Evolutionary conservation across 768 basidiomycete species (phyloP), one percentile per base, ranked within the genome.

Genomic region (Daedaleopsis sinensis): DNA sequence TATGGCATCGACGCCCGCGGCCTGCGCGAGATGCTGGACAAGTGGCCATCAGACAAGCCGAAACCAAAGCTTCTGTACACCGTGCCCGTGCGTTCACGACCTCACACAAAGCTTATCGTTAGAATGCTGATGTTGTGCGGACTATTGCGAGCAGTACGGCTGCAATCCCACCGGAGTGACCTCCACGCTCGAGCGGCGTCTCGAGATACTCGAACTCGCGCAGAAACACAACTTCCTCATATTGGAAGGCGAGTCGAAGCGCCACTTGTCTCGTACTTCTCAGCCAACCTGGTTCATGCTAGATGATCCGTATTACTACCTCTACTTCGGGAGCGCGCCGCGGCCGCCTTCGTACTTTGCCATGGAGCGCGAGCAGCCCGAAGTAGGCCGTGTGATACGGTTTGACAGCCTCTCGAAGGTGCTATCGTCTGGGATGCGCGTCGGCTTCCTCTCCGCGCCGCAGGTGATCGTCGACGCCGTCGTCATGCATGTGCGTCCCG

Each of bases 331-430:
- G 38, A 73, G 78, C 18, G 72, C 73, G 10, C 78, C 85, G 24
- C 81, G 88, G 16, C 85, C 86, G 13, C 84, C 89, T 1, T 92
- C 89, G 0, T 96, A 95, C 74, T 94, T 96, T 70, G 79, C 84
- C 42, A 80, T 96, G 39, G 95, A 97, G 73, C 79, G 77, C 13
- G 81, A 85, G 55, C 82, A 84, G 64, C 79, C 82, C 39, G 83
- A 86, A 66, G 81, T 84, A 23, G 95, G 95, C 3, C 84, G 88
- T 13, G 93, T 96, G 42, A 67, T 96, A 19, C 85, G 95, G 43
- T 94, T 96, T 72, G 95, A 97, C 71, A 93, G 91, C 70, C 80
- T 96, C 56, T 93, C 90, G 57, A 97, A 97, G 77, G 79, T 96
- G 46, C 79, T 88, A 21, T 88, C 87, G 18, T 82, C 87, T 21